Evolutionary conservation across 768 basidiomycete species (phyloP), one percentile per base, ranked within the genome.

Genomic region (Pleurotus giganteus): DNA sequence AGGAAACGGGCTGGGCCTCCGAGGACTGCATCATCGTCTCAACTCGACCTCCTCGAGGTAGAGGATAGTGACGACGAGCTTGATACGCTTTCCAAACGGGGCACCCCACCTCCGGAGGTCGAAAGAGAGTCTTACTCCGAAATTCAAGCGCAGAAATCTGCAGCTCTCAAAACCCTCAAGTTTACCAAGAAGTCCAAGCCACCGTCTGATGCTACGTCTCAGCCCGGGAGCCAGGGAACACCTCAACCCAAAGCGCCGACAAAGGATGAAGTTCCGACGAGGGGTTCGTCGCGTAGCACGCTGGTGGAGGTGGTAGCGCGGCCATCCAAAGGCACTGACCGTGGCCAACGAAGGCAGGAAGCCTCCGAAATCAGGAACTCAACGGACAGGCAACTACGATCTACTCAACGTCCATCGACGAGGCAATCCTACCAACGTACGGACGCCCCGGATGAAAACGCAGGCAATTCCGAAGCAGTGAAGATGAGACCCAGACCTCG

Each of bases 141-240:
- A 15, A 13, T n/a, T 7, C 19, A 41, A 12, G 59, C 58, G n/a
- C 56, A 60, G 47, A 45, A 56, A 24, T 57, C 64, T 23, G 49
- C 27, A 23, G 47, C 12, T 9, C 26, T 62, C 26, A 66, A 67
- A 49, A 37, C 7, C 4, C 54, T 71, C 24, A 73, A 67, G 57
- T 77, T 74, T 58, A 74, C 57, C 12, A 78, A 63, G 62, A 75
- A 63, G 23, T 74, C 67, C 54, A 62, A 59, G 26, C 52, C 21
- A 15, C 28, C 13, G 29, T 50, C 53, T 9, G 41, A 24, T 28
- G 3, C 1, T 57, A 62, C 7, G 6, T 27, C 12, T 4, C 44
- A 26, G 44, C 42, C 51, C 56, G 5, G 61, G 61, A 53, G 17
- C 29, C 54, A 43, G 28, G 23, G 28, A 37, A 53, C 13, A 28